Conservation (phyloP, 495 filamentous ascomycete genomes). For the Lasiosphaeris hirsuta region DNA sequence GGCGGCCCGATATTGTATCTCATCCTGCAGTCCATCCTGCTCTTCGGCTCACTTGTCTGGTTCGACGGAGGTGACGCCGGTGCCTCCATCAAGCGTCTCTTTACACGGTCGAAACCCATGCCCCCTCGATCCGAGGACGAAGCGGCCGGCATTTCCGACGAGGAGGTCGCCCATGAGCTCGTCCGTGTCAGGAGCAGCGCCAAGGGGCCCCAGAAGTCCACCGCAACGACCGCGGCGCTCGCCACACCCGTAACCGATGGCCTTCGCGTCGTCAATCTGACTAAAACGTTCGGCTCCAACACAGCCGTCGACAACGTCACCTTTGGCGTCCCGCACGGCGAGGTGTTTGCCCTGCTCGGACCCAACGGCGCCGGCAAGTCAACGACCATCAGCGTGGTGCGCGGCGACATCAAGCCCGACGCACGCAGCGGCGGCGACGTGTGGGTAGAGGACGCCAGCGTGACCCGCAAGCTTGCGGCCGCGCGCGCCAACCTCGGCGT, state of each 20-base stretch:
- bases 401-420: conserved; percentile 73
- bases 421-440: conserved; percentile 58
- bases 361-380: conserved; percentile 89
- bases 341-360: conserved; percentile 82
- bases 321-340: conserved; percentile 71
- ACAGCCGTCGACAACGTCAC: conserved; percentile 78
- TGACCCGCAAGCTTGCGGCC: conserved; percentile 58
- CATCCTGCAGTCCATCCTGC: conserved; percentile 60
- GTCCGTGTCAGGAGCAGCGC: conserved; percentile 38
- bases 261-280: conserved; percentile 70
- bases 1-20: conserved; percentile 78
- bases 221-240: conserved; percentile 42
- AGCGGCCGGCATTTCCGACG: conserved; percentile 34
- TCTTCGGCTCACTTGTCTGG: conserved; percentile 68
- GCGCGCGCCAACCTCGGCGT: conserved; percentile 75
- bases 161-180: conserved; percentile 46
- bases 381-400: conserved; percentile 78
- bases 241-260: conserved; percentile 54
- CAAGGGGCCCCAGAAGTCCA: conserved; percentile 22
- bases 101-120: conserved; percentile 8
- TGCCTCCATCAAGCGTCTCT: conserved; percentile 44
- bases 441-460: conserved; percentile 67
- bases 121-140: neutral
- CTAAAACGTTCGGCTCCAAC: conserved; percentile 67
- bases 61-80: conserved; percentile 62